phyloP scores from a whole-genome alignment of 352 stramenopile genomes.

The Pythium monospermum region DNA sequence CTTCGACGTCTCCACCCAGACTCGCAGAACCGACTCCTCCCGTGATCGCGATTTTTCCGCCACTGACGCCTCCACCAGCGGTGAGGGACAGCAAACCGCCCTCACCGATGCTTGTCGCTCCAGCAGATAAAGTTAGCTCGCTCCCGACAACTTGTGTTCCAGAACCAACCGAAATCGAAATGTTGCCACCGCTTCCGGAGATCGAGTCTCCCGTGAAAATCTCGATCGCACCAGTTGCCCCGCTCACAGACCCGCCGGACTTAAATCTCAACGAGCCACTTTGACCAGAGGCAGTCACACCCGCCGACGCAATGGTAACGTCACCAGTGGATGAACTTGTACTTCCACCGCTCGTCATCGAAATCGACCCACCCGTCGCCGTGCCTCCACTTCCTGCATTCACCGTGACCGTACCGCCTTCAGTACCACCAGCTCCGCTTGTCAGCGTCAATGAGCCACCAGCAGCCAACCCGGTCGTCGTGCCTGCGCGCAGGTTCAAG shows the following conservation, averaged over 20 bases:
- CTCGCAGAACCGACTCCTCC: slow-evolving; percentile 34
- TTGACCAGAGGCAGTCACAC: slow-evolving; percentile 4
- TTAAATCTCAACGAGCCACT: slow-evolving; percentile 22
- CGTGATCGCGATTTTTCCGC: slow-evolving; percentile 21
- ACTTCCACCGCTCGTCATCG: slow-evolving; percentile 17
- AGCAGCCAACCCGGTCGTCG: slow-evolving; percentile 12
- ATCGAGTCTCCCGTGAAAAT: slow-evolving; percentile 11
- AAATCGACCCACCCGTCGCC: slow-evolving; percentile 9
- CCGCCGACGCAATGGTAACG: slow-evolving; percentile 23
- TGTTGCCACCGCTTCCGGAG: slow-evolving; percentile 18
- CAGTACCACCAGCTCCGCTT: slow-evolving; percentile 9
- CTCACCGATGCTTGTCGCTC: slow-evolving; percentile 30
- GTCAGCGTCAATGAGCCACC: slow-evolving; percentile 15
- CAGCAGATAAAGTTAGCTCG: slow-evolving; percentile 34
- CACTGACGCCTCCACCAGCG: slow-evolving; percentile 29
- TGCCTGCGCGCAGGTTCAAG: slow-evolving; percentile 11
- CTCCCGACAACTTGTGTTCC: slow-evolving; percentile 32
- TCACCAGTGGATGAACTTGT: slow-evolving; percentile 21
- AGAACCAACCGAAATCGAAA: slow-evolving; percentile 39
- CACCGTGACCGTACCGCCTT: slow-evolving; percentile 7
- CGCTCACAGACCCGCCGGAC: slow-evolving; percentile 16
- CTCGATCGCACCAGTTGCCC: slow-evolving; percentile 15
- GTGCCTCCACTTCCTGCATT: slow-evolving; percentile 1
- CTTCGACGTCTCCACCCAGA: slow-evolving; percentile 32
- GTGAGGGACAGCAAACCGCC: slow-evolving; percentile 34